These are phyloP conservation scores for Pleurotus salmoneostramineus DNA, from an alignment of 768 basidiomycete genomes.

Conservation along the genomic window DNA sequence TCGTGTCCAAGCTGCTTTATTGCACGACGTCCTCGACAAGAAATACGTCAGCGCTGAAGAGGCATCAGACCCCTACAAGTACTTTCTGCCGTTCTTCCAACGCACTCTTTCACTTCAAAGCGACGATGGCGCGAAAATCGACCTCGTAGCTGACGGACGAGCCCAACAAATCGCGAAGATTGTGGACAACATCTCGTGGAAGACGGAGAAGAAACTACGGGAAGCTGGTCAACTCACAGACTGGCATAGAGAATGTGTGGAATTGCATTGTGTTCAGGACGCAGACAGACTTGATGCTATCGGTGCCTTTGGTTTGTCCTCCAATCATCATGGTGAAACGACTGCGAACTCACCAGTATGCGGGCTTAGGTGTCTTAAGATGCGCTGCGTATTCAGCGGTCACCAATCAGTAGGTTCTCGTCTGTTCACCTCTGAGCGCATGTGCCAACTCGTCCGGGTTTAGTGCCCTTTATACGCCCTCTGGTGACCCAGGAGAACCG, in stretches of 20 bases:
- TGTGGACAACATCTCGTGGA: constrained; percentile 82
- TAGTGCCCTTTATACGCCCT: constrained; percentile 44
- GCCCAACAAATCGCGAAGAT: constrained; percentile 54
- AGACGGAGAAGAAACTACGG: constrained; percentile 69
- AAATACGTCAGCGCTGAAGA: constrained; percentile 66
- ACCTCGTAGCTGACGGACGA: constrained; percentile 59
- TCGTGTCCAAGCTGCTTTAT: constrained; percentile 58
- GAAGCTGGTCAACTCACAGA: constrained; percentile 48
- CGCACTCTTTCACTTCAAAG: constrained; percentile 35
- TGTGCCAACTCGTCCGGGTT: neutral
- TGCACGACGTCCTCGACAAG: constrained; percentile 86
- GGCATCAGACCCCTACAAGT: constrained; percentile 55
- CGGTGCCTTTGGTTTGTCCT: constrained; percentile 66
- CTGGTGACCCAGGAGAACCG: constrained; percentile 37
- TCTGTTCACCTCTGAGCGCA: constrained; percentile 5
- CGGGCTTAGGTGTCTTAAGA: constrained; percentile 50
- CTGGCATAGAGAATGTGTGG: constrained; percentile 70
- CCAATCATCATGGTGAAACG: neutral
- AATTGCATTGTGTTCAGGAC: constrained; percentile 81
- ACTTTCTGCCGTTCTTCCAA: constrained; percentile 65
- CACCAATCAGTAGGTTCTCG: constrained; percentile 37
- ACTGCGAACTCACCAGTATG: neutral
- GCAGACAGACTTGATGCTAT: constrained; percentile 79
- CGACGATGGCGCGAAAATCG: constrained; percentile 20
- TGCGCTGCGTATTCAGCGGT: constrained; percentile 62